A percentile compares a stretch with the other conserved stretches of the same genome.
Evolutionary conservation across 2,329 filamentous ascomycete species (phyloP).

Genomic region (Fusarium sarcochroum): DNA sequence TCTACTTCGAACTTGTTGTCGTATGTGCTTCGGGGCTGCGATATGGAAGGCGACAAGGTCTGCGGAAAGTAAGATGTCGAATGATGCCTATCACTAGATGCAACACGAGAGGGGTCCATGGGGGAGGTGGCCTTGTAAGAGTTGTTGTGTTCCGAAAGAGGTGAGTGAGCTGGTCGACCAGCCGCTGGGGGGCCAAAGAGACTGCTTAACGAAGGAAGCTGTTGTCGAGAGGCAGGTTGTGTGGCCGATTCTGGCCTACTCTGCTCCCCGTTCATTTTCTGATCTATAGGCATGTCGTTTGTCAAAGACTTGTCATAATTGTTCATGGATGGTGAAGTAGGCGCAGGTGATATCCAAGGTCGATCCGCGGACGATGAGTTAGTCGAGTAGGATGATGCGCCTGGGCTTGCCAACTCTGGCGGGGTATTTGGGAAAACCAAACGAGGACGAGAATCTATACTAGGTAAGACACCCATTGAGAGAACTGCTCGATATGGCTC

Average conservation of each 20-base stretch:
- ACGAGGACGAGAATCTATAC: slow-evolving; percentile 64
- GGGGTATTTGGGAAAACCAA: slow-evolving; percentile 67
- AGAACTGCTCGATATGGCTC: slow-evolving; percentile 51
- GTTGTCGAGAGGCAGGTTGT: slow-evolving; percentile 57
- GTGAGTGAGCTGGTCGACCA: slow-evolving; percentile 61
- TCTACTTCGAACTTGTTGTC: slow-evolving; percentile 62
- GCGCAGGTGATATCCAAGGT: slow-evolving; percentile 58
- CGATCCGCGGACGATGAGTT: slow-evolving; percentile 61
- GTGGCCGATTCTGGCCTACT: slow-evolving; percentile 53
- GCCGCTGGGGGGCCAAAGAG: slow-evolving; percentile 66
- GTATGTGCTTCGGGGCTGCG: slow-evolving; percentile 62
- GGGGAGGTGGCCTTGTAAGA: slow-evolving; percentile 61
- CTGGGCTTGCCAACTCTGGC: slow-evolving; percentile 67
- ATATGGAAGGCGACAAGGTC: slow-evolving; percentile 53
- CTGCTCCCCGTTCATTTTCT: slow-evolving; percentile 56
- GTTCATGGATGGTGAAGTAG: slow-evolving; percentile 69
- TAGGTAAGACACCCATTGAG: slow-evolving; percentile 70
- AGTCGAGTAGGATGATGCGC: slow-evolving; percentile 63
- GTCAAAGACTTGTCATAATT: slow-evolving; percentile 66
- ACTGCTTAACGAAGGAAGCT: slow-evolving; percentile 70
- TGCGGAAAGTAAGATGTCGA: slow-evolving; percentile 65
- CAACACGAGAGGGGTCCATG: slow-evolving; percentile 61
- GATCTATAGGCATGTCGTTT: slow-evolving; percentile 59
- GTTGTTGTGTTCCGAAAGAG: slow-evolving; percentile 61
- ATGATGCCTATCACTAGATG: slow-evolving; percentile 57